A percentile compares a stretch with the other conserved stretches of the same genome.
Evolutionary conservation across 192 early-diverging fungal genomes (phyloP).

Genomic region (Dissophora ornata): DNA sequence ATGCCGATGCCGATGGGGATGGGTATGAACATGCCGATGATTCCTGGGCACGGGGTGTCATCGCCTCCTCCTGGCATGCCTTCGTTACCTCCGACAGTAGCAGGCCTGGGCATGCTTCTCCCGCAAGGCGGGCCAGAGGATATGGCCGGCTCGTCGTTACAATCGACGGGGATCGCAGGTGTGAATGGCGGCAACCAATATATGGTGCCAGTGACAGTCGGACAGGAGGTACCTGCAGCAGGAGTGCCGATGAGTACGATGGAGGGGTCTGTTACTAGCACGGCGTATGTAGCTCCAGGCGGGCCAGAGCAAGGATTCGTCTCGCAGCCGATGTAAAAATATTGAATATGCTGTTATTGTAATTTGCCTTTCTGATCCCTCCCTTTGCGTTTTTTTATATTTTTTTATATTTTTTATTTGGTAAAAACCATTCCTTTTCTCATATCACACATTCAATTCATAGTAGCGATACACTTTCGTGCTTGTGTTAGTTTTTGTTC

Average conservation of each 20-base stretch:
- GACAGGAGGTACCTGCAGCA: not conserved
- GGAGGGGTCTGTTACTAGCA: constrained; percentile 1
- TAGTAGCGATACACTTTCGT: too few species aligned
- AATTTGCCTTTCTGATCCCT: too few species aligned
- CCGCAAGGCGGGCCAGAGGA: not conserved
- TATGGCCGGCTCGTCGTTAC: not conserved
- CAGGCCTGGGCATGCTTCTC: constrained; percentile 11
- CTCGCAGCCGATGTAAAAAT: too few species aligned
- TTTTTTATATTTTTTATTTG: too few species aligned
- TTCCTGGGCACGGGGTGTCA: constrained; percentile 8
- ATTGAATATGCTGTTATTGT: too few species aligned
- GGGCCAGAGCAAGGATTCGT: too few species aligned
- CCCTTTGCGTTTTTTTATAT: too few species aligned
- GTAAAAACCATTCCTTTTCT: too few species aligned
- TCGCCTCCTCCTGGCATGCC: constrained; percentile 11
- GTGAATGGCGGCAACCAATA: constrained; percentile 2
- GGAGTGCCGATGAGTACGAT: constrained; percentile 9
- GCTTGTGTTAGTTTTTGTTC: too few species aligned
- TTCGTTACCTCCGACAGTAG: not conserved
- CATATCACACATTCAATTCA: too few species aligned
- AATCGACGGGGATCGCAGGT: not conserved
- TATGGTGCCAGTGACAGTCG: constrained; percentile 1
- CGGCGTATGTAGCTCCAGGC: too few species aligned
- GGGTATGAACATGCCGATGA: constrained; percentile 15
- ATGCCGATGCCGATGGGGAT: constrained; percentile 13